Evolutionary conservation across 257 asterid species (phyloP).

Genomic region (Rauvolfia tetraphylla): DNA sequence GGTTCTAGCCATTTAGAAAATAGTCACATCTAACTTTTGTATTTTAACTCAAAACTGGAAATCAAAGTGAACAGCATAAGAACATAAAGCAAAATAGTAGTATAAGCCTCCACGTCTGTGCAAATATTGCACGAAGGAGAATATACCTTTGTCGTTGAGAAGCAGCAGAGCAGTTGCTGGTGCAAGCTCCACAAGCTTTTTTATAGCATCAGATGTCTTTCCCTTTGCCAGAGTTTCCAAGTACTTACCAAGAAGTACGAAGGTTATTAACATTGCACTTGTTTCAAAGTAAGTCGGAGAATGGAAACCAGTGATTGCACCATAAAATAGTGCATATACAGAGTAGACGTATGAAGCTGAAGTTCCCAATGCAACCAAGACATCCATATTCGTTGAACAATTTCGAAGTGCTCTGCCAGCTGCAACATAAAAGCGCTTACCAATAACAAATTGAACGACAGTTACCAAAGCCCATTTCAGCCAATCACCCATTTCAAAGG

Average conservation of each 20-base stretch:
- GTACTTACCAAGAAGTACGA: conserved; percentile 90
- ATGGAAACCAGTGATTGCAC: conserved; percentile 87
- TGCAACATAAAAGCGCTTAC: conserved; percentile 95
- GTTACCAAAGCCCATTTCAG: conserved; percentile 87
- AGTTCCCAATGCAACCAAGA: conserved; percentile 92
- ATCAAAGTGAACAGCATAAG: not conserved
- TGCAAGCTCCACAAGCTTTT: conserved; percentile 89
- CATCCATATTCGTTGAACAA: conserved; percentile 99
- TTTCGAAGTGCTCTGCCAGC: conserved; percentile 96
- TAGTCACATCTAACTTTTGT: not conserved
- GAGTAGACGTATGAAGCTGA: conserved; percentile 95
- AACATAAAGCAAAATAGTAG: not conserved
- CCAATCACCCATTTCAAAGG: conserved; percentile 99
- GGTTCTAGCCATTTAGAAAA: not conserved
- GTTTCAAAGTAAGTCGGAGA: conserved; percentile 95
- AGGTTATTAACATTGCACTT: conserved; percentile 97
- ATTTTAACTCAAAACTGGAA: not conserved
- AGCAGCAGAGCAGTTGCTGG: conserved; percentile 88
- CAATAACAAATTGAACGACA: conserved; percentile 81
- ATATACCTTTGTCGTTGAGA: conserved; percentile 62
- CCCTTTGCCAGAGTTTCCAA: conserved; percentile 96
- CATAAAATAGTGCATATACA: conserved; percentile 80
- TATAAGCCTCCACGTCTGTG: not conserved
- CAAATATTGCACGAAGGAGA: conserved; percentile 1
- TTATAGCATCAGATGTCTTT: conserved; percentile 96